Evolutionary conservation across 192 early-diverging fungal species (phyloP).

Genomic region (Entophlyctis luteolus): DNA sequence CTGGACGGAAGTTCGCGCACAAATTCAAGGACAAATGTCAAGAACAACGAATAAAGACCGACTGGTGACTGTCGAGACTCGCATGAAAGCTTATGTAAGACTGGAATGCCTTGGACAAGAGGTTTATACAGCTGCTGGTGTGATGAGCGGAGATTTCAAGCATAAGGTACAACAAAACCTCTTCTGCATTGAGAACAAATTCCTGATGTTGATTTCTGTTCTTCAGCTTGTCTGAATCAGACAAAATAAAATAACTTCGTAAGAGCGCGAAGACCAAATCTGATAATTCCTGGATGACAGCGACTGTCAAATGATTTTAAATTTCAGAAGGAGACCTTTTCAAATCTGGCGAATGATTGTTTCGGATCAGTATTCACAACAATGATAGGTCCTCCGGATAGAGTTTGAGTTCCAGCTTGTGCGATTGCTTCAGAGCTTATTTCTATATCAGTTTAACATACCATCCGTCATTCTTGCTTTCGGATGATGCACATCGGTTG

Average conservation of each 20-base stretch:
- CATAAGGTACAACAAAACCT: background rate
- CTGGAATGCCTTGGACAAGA: background rate
- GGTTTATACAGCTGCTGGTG: background rate
- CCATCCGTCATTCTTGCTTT: background rate
- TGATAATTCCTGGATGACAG: background rate
- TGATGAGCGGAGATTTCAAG: background rate
- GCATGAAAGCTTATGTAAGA: background rate
- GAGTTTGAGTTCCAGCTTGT: too few species aligned
- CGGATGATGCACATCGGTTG: too few species aligned
- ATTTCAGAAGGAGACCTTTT: background rate
- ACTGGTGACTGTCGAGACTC: background rate
- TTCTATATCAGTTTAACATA: background rate
- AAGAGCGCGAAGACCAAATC: background rate
- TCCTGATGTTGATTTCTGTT: background rate
- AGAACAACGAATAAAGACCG: background rate
- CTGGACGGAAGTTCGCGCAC: background rate
- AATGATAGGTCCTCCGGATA: too few species aligned
- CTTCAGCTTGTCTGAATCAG: background rate
- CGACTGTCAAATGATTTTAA: background rate
- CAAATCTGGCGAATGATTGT: background rate
- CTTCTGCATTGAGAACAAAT: background rate
- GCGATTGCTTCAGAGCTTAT: background rate
- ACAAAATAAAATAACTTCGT: constrained; percentile 15
- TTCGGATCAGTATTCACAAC: too few species aligned
- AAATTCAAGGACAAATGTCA: constrained; percentile 6